Evolutionary conservation across 768 basidiomycete species (phyloP), one percentile per base, ranked within the genome.

Genomic region (Tricholoma sp.): DNA sequence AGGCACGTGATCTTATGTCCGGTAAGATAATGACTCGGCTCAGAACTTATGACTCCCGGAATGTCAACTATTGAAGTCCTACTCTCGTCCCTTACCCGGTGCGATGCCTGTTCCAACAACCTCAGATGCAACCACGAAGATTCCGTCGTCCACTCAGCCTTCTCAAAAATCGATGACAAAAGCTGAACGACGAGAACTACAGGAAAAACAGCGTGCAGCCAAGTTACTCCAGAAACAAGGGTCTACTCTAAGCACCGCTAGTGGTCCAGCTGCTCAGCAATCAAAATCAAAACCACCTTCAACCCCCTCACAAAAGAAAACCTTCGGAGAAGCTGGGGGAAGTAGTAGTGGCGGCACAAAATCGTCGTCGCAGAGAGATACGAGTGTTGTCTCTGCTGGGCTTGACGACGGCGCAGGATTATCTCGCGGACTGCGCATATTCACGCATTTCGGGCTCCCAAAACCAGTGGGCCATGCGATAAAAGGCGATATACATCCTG

Each of bases 401-500:
- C 56, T 57, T 11, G 76, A 71, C 47, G 69, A 72, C 54, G 62
- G 59, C 39, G 55, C 73, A 58, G 76, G 76, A 15, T 73, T 73
- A 17, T 80, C 82, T 31, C 84, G 83, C 52, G 85, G 88, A n/a
- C 68, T 91, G 50, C 82, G 85, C 50, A 93, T 93, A 63, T 93
- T 93, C 68, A 85, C 89, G 42, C 92, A 93, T 70, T 94, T 94
- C 70, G 89, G 87, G 37, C 72, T 88, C 29, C 88, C 87, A 15
- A 91, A 89, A 62, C 74, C 75, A 18, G 63, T 75, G 44, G 75
- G 72, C 36, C 77, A 77, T 54, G 68, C 73, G 39, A 76, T 80
- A 54, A 92, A 94, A 68, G 90, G 90, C 37, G 88, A 92, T 64
- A 89, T 98, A 39, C 97, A 98, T 67, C 97, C 95, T 29, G 84